Base-by-base conservation (phyloP, 345 rosid genomes). In the Moringa oleifera region DNA sequence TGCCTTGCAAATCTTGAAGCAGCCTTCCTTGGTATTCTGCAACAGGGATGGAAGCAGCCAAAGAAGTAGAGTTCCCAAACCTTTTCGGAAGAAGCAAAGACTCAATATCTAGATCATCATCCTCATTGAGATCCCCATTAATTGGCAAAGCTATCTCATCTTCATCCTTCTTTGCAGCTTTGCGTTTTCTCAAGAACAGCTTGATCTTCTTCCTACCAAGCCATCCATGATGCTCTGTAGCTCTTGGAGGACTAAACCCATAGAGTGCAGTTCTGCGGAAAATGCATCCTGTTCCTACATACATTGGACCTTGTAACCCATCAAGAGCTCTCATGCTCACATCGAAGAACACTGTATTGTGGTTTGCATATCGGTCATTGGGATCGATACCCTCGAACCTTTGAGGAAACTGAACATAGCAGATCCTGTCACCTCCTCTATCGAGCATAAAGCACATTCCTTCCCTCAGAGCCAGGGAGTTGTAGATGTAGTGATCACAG, bases 11-110 rank as follows among this genome's bases (percentile, higher is more conserved):
- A 68, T 83, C 96, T 23, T 84, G 88, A 54, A 84, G 81, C 54
- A 84, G 77, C 65, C 95, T 82, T 21, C 95, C 89, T 60, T 88
- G 91, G 68, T 78, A 88, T 61, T 88, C 96, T 36, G 91, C 96
- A 1, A 85, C 81, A 0, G 91, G 91, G 33, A 88, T 83, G 5
- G 96, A 85, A 45, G 88, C 83, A 36, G 78, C 82, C 10, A 89
- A 75, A 33, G 85, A 74, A 20, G 76, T 77, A 1, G 96, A 89
- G 68, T 80, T 85, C 47, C 90, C 90, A 24, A 85, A 85, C 57
- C 89, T 82, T 71, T 71, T 84, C 0, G 92, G 92, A 46, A 83
- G 70, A 73, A 82, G 84, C 70, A 80, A 58, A 19, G 96, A 83
- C 53, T 88, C 95, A 2, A 88, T 85, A 50, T 88, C 90, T 23